Evolutionary conservation across 75 land plant genomes (phyloP), one percentile per base, ranked within the genome.

Genomic region (Selaginella tamariscina): DNA sequence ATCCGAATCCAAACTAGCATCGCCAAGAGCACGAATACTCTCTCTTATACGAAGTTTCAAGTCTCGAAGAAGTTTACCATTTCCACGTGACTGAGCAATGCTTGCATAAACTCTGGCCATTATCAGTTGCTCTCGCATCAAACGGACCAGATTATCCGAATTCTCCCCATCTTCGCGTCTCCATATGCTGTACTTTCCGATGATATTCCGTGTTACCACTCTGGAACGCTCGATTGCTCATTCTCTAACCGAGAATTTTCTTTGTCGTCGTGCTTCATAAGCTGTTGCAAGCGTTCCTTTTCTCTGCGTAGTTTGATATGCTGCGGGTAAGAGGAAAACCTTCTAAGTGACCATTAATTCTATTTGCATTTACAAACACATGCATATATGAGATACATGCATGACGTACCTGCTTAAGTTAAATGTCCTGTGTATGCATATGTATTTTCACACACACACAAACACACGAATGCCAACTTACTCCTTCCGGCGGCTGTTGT

Each of bases 221-320:
- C 87, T 94, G 11, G 88, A 87, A 20, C 78, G 85, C 65, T 85
- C 83, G 63, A 87, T 82, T 31, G 91, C 98, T 70, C 98, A 74
- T 78, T 80, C 73, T 90, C 88, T 70, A 85, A 88, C 68, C 83
- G 85, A 59, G 75, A 65, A 29, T 54, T 66, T 44, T 81, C 82
- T 56, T 85, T 82, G 39, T 83, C 82, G 72, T 87, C 88, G 20
- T 74, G 82, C 29, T 78, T 83, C 18, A 85, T 59, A 69, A 93
- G 79, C 56, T 83, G 81, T 29, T 75, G 56, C 56, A 82, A 86
- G 64, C 90, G 82, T 54, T 80, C 84, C 57, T 82, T 82, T 21
- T 83, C 81, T 29, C 83, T 81, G 68, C 73, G 77, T 44, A 84
- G 80, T 66, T 93, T 76, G 54, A 86, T 29, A 79, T 78, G 80